Evolutionary conservation across 2,329 filamentous ascomycete species (phyloP), one percentile per base, ranked within the genome.

Genomic region (Cercospora brassicicola): DNA sequence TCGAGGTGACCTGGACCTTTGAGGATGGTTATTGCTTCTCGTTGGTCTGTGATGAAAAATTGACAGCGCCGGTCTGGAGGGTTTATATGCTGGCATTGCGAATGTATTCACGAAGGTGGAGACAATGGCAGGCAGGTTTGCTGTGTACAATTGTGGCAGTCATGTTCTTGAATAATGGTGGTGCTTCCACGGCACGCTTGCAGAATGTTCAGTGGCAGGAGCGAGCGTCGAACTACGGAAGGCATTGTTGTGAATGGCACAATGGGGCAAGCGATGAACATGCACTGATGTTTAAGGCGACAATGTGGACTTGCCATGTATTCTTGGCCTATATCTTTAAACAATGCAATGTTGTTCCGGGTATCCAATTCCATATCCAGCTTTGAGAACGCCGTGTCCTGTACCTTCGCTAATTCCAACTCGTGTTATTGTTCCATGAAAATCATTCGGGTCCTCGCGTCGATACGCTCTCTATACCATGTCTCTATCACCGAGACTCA

Each of bases 381-480:
- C 55, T 59, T 59, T 36, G 30, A 59, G 33, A 59, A 59, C 55
- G 30, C 55, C 55, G 18, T 18, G 31, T 31, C 55, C 28, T 18
- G 28, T 59, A 28, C 55, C 55, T 36, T 36, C 55, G 55, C 55
- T 59, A 59, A 59, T 20, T 36, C 55, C 55, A 59, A 59, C 55
- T 59, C 55, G 18, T 59, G 23, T 30, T 59, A 59, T 28, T 36
- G 18, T 59, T 59, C 55, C 55, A 20, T 31, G 33, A 31, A 36
- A 31, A 59, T 59, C 55, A n/a, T 33, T 36, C n/a, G 2, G 4
- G 18, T 33, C 18, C 55, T 7, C 55, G 55, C 31, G n/a, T 18
- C 55, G 11, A 31, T 59, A 33, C 30, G 30, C 31, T 36, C 55
- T 20, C 33, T 62, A 72, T 30, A 66, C 66, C 64, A 70, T 71